phyloP scores from a whole-genome alignment of 2,329 filamentous ascomycete species.

The Trichoderma polysporum region DNA sequence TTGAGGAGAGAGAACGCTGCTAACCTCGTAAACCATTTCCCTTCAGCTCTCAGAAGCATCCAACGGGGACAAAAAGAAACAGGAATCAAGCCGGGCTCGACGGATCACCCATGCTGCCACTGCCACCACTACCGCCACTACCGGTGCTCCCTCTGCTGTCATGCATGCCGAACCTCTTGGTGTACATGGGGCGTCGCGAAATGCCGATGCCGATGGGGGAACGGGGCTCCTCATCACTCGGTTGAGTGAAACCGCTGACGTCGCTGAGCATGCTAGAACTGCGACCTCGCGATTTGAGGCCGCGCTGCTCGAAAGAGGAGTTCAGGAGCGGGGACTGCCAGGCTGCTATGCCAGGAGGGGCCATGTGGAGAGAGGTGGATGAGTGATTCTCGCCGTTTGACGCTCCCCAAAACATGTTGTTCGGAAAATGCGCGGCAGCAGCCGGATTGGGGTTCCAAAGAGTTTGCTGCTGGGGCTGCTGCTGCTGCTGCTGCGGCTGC shows the following conservation, averaged over 20 bases:
- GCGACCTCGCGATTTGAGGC: constrained; percentile 51
- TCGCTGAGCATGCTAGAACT: constrained; percentile 68
- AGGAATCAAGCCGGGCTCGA: constrained; percentile 44
- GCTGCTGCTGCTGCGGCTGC: constrained; percentile 17
- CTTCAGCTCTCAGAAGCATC: constrained; percentile 2
- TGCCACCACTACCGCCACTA: constrained; percentile 48
- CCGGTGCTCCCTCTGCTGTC: constrained; percentile 40
- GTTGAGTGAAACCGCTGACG: constrained; percentile 66
- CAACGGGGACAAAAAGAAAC: neutral
- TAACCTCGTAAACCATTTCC: neutral
- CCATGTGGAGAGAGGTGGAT: constrained; percentile 32
- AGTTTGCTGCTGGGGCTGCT: constrained; percentile 27
- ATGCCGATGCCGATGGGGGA: constrained; percentile 24
- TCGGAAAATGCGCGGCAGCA: constrained; percentile 36
- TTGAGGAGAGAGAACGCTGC: neutral
- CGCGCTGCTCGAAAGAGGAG: constrained; percentile 38
- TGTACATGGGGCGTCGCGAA: constrained; percentile 19
- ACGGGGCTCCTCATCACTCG: constrained; percentile 50
- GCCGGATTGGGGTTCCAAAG: constrained; percentile 39
- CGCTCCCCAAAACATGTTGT: constrained; percentile 34
- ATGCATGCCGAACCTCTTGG: constrained; percentile 25
- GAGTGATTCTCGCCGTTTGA: constrained; percentile 36
- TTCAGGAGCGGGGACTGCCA: constrained; percentile 42
- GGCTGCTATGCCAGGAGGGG: constrained; percentile 33
- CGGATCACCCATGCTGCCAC: constrained; percentile 52